phyloP scores from a whole-genome alignment of 371 early-diverging fungal genomes.

The Mucor piriformis region DNA sequence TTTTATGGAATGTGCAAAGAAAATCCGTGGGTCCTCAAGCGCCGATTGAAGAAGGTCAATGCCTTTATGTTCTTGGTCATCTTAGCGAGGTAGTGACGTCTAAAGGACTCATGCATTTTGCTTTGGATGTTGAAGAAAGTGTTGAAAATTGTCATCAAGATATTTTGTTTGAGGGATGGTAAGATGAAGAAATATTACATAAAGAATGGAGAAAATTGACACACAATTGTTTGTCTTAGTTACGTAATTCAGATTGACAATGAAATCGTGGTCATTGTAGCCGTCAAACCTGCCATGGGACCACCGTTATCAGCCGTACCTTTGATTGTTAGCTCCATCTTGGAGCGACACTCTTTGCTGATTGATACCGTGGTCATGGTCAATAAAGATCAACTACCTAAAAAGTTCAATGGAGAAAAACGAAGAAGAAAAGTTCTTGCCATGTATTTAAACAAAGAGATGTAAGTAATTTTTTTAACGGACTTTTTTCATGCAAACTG shows the following conservation, averaged over 20 bases:
- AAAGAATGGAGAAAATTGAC: background rate
- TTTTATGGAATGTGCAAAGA: slow-evolving; percentile 63
- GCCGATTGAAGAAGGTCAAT: slow-evolving; percentile 61
- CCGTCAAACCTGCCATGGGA: slow-evolving; percentile 41
- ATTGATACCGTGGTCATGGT: slow-evolving; percentile 72
- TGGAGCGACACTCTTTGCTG: slow-evolving; percentile 73
- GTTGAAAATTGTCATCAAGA: slow-evolving; percentile 63
- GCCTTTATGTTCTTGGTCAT: slow-evolving; percentile 76
- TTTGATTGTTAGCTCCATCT: slow-evolving; percentile 62
- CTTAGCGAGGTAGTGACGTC: slow-evolving; percentile 68
- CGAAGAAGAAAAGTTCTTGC: slow-evolving; percentile 47
- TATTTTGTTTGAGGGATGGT: slow-evolving; percentile 60
- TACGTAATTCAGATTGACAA: slow-evolving; percentile 51
- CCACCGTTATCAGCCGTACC: slow-evolving; percentile 46
- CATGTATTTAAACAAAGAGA: slow-evolving; percentile 27
- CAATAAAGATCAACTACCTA: slow-evolving; percentile 58
- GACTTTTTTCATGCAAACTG: background rate
- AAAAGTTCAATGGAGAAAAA: slow-evolving; percentile 57
- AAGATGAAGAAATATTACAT: slow-evolving; percentile 13
- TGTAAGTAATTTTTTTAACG: slow-evolving; percentile 16
- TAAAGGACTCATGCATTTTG: slow-evolving; percentile 69
- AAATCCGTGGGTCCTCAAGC: slow-evolving; percentile 27
- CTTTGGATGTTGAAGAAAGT: slow-evolving; percentile 73
- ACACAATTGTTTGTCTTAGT: slow-evolving; percentile 14
- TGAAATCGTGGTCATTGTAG: slow-evolving; percentile 50